These are phyloP conservation scores for Straminergon stramineum DNA, from an alignment of 225 moss, liverwort and hornwort genomes.

Conservation along the genomic window DNA sequence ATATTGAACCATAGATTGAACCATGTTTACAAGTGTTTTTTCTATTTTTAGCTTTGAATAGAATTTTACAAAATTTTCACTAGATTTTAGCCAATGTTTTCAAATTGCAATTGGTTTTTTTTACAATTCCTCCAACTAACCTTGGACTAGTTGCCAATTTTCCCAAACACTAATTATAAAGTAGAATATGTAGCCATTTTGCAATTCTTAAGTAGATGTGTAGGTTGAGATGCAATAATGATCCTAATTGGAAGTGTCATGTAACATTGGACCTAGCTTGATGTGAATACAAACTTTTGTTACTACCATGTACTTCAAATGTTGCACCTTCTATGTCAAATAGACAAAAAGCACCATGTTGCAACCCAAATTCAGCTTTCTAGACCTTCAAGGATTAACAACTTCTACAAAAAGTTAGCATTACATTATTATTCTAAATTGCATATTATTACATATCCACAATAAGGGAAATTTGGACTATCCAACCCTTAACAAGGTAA, in stretches of 20 bases:
- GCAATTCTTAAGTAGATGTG: not conserved
- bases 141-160: too few species aligned
- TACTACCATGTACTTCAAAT: not conserved
- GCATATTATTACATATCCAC: not conserved
- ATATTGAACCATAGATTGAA: too few species aligned
- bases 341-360: not conserved
- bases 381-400: rapidly evolving
- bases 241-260: not conserved
- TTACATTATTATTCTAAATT: too few species aligned
- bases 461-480: rapidly evolving
- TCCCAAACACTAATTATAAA: too few species aligned
- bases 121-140: too few species aligned
- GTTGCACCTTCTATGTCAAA: not conserved
- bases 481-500: rapidly evolving
- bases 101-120: too few species aligned
- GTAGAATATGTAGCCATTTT: too few species aligned
- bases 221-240: not conserved
- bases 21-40: too few species aligned
- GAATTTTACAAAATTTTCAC: too few species aligned
- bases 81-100: too few species aligned
- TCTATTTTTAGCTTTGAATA: too few species aligned
- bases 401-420: not conserved
- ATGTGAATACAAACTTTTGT: not conserved
- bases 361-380: not conserved
- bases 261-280: rapidly evolving